Conservation (phyloP, 169 alveolate genomes). For the Plasmodium falciparum region DNA sequence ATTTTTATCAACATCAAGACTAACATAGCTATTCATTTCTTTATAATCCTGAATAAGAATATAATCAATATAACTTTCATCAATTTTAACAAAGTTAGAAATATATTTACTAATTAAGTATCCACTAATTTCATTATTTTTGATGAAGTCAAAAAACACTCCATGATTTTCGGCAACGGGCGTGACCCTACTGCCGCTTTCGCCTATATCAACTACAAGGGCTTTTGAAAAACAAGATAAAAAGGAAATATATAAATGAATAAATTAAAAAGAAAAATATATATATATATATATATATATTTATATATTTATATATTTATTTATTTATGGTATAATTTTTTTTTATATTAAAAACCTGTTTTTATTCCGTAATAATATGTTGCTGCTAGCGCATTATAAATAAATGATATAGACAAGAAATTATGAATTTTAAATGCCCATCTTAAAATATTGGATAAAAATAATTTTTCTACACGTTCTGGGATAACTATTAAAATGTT, state of each 20-base stretch:
- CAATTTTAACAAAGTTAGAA: slow-evolving; percentile 66
- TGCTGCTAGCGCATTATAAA: slow-evolving; percentile 66
- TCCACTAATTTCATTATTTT: slow-evolving; percentile 71
- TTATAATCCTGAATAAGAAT: slow-evolving; percentile 70
- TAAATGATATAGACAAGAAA: slow-evolving; percentile 64
- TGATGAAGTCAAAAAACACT: slow-evolving; percentile 21
- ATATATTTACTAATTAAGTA: slow-evolving; percentile 68
- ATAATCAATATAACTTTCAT: slow-evolving; percentile 55
- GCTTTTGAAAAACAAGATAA: slow-evolving; percentile 16
- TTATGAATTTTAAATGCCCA: slow-evolving; percentile 72
- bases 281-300: neutral
- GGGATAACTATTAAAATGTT: slow-evolving; percentile 61
- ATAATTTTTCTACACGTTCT: slow-evolving; percentile 56
- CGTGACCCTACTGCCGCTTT: slow-evolving; percentile 48
- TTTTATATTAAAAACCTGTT: slow-evolving; percentile 35
- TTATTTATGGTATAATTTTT: neutral
- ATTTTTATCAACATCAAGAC: slow-evolving; percentile 66
- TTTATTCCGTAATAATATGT: slow-evolving; percentile 72
- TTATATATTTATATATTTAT: neutral
- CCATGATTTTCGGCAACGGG: slow-evolving; percentile 76
- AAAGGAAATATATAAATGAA: neutral
- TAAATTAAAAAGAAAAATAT: neutral
- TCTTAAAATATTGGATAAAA: slow-evolving; percentile 26
- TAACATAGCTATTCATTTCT: slow-evolving; percentile 68
- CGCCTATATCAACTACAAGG: slow-evolving; percentile 71